A percentile compares a stretch with the other conserved stretches of the same genome.
Conservation (phyloP, 2,329 filamentous ascomycete genomes). For the Magnaporthales sp. region DNA sequence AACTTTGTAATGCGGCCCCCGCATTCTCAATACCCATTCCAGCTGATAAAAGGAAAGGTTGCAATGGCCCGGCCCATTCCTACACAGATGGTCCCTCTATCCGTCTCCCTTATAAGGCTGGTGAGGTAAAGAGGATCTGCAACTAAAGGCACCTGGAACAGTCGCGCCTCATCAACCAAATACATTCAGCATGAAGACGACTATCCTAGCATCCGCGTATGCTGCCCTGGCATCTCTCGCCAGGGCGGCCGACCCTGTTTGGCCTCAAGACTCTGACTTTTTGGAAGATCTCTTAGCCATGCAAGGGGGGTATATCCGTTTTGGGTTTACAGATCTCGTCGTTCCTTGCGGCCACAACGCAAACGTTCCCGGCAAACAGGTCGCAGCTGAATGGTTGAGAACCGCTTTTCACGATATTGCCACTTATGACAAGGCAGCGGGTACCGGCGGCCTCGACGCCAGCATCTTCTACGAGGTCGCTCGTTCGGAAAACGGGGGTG, state of each 20-base stretch:
- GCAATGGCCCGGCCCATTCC: too few relatives aligned
- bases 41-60: too few relatives aligned
- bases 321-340: neutral
- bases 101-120: too few relatives aligned
- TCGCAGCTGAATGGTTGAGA: constrained; percentile 53
- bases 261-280: neutral
- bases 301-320: neutral
- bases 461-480: constrained; percentile 51
- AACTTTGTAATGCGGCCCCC: too few relatives aligned
- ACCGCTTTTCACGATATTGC: constrained; percentile 55
- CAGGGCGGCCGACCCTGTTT: neutral
- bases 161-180: too few relatives aligned
- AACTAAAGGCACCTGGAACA: too few relatives aligned
- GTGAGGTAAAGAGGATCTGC: too few relatives aligned
- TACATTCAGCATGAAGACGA: neutral
- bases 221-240: neutral
- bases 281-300: constrained; percentile 3
- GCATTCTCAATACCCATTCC: too few relatives aligned
- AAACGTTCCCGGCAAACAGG: constrained; percentile 39
- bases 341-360: constrained; percentile 9
- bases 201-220: neutral
- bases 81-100: too few relatives aligned
- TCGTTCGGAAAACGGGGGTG: constrained; percentile 46
- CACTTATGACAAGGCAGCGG: constrained; percentile 36
- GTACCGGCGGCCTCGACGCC: constrained; percentile 46